Base-by-base conservation (phyloP, 768 basidiomycete species). In the Phlegmacium glaucopus region DNA sequence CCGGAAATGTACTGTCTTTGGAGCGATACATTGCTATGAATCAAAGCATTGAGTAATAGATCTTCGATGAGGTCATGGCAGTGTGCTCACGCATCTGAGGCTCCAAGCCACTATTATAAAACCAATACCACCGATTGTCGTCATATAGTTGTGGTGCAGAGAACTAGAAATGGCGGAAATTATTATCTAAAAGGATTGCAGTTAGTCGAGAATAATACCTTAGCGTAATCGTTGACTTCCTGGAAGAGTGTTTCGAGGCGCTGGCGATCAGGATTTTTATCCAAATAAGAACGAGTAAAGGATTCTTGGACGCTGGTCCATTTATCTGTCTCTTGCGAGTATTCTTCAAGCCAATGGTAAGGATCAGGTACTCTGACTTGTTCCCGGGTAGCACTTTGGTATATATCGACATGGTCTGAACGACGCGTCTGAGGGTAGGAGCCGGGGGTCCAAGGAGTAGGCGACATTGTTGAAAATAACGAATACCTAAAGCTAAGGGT, bases 41-140 rank as follows among this genome's bases (percentile, higher is more conserved):
- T 49, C 28, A 30, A 32, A 41, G 34, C 39, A 45, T 41, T 49
- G 11, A 34, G 32, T 2, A 34, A 11, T 47, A 42, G 39, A 9
- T 22, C 6, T 7, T n/a, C 38, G n/a, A 13, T 25, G 16, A 15
- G 22, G 16, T 27, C 16, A 42, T 9, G 38, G 12, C n/a, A 3
- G 16, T 2, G 46, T 36, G 68, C 44, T 59, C 49, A 75, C 74
- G 65, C 45, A 78, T 71, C 59, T 90, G 88, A 1, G 84, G 72
- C 52, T 89, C 82, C 22, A 91, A 74, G 26, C 89, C 90, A 44
- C 78, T 82, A 65, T 92, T 90, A 58, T 84, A 78, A 57, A 76
- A 78, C 86, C 88, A 89, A 57, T 92, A 93, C 83, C 87, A 92
- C 41, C 76, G 77, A 12, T 74, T 77, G 55, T 90, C 87, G 11